Evolutionary conservation across 495 filamentous ascomycete genomes (phyloP).

Genomic region (Penicillium samsonianum): DNA sequence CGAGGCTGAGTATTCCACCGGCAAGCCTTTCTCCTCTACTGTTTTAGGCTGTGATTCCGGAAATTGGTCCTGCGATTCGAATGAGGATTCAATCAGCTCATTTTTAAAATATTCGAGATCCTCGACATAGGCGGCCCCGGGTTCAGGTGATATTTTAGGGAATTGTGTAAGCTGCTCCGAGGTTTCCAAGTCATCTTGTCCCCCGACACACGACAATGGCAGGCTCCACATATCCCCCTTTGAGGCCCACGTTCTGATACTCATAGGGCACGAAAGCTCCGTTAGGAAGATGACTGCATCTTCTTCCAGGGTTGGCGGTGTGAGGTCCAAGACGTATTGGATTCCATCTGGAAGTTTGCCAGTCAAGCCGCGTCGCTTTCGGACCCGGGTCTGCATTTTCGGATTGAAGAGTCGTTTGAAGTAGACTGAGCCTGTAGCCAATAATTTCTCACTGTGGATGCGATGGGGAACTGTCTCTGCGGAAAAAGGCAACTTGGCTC

Average conservation of each 20-base stretch:
- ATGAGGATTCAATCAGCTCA: background rate
- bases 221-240: conserved; percentile 49
- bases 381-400: conserved; percentile 26
- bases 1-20: conserved; percentile 58
- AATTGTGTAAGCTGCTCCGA: background rate
- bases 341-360: conserved; percentile 41
- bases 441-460: conserved; percentile 47
- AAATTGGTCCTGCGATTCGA: background rate
- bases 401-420: conserved; percentile 51
- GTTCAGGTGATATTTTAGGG: background rate
- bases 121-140: background rate
- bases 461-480: conserved; percentile 38
- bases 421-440: conserved; percentile 48
- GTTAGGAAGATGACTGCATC: conserved; percentile 59
- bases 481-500: conserved; percentile 21
- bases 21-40: conserved; percentile 17
- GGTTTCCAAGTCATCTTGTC: conserved; percentile 35
- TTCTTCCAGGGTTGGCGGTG: conserved; percentile 58
- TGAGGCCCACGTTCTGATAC: conserved; percentile 48
- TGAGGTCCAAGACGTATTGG: conserved; percentile 63
- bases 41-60: background rate
- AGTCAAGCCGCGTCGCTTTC: conserved; percentile 34
- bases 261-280: conserved; percentile 57
- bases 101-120: background rate
- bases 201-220: conserved; percentile 37